These are phyloP conservation scores for Marchantia polymorpha DNA, from an alignment of 225 moss, liverwort and hornwort species.

Conservation along the genomic window DNA sequence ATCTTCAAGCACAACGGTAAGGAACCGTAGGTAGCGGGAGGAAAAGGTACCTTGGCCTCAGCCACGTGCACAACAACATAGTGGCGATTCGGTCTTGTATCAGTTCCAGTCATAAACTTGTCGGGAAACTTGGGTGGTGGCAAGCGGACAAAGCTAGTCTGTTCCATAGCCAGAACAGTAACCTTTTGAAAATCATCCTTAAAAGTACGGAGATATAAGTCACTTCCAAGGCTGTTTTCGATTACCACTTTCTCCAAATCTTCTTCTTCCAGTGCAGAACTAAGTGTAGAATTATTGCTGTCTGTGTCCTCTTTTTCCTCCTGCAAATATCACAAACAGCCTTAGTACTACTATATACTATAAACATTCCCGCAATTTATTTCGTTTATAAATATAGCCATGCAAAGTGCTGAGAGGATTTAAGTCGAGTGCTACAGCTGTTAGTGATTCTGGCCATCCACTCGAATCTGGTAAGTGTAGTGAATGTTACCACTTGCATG, in stretches of 20 bases:
- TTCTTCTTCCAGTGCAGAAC: constrained; percentile 74
- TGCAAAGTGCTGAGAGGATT: too few species aligned
- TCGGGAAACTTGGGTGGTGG: constrained; percentile 91
- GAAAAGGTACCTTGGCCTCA: constrained; percentile 62
- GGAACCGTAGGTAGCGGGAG: background rate
- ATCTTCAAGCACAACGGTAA: too few species aligned
- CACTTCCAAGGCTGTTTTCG: constrained; percentile 66
- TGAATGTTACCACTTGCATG: constrained; percentile 63
- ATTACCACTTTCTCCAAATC: constrained; percentile 76
- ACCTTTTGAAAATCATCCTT: constrained; percentile 79
- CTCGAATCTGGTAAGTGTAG: background rate
- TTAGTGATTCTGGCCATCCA: too few species aligned
- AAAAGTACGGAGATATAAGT: constrained; percentile 79
- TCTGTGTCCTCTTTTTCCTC: constrained; percentile 76
- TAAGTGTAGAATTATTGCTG: constrained; percentile 41
- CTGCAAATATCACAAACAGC: constrained; percentile 37
- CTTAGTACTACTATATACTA: background rate
- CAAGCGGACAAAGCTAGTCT: constrained; percentile 58
- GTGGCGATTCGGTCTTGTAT: constrained; percentile 63
- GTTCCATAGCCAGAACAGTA: constrained; percentile 52
- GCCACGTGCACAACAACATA: constrained; percentile 86
- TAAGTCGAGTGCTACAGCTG: too few species aligned
- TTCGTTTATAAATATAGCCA: too few species aligned
- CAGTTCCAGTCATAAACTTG: constrained; percentile 72
- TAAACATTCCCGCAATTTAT: background rate